These are phyloP conservation scores for Anthostomella pinea DNA, from an alignment of 2,329 filamentous ascomycete species.

Conservation along the genomic window DNA sequence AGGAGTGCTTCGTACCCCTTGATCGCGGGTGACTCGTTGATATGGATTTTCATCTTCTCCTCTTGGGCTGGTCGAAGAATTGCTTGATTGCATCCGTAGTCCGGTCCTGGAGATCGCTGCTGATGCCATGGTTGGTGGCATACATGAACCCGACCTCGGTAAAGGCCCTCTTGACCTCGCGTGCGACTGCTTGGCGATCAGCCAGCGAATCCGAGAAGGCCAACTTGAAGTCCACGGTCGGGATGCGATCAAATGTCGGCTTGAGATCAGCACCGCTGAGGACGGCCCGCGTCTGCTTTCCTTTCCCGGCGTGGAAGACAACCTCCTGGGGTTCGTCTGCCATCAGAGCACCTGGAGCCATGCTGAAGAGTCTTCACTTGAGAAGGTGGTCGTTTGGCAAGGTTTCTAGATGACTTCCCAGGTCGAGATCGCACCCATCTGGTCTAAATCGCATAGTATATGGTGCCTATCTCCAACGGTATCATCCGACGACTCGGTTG, in stretches of 20 bases:
- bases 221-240: constrained; percentile 5
- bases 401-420: neutral
- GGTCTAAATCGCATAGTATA: too few relatives aligned
- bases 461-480: too few relatives aligned
- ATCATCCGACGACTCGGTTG: neutral
- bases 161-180: constrained; percentile 6
- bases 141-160: constrained; percentile 23
- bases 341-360: constrained; percentile 10
- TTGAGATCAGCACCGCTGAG: constrained; percentile 4
- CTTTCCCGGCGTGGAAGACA: constrained; percentile 12
- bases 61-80: constrained; percentile 20
- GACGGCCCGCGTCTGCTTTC: constrained; percentile 5
- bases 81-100: constrained; percentile 7
- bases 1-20: constrained; percentile 21
- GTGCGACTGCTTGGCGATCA: constrained; percentile 6
- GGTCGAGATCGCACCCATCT: too few relatives aligned
- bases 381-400: neutral
- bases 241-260: constrained; percentile 5
- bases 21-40: constrained; percentile 8
- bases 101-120: constrained; percentile 3
- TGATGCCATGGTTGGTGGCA: constrained; percentile 24
- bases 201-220: neutral
- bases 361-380: neutral
- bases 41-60: constrained; percentile 19
- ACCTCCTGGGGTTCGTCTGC: constrained; percentile 7